phyloP scores from a whole-genome alignment of 306 rosid genomes.

The Dryas drummondii region DNA sequence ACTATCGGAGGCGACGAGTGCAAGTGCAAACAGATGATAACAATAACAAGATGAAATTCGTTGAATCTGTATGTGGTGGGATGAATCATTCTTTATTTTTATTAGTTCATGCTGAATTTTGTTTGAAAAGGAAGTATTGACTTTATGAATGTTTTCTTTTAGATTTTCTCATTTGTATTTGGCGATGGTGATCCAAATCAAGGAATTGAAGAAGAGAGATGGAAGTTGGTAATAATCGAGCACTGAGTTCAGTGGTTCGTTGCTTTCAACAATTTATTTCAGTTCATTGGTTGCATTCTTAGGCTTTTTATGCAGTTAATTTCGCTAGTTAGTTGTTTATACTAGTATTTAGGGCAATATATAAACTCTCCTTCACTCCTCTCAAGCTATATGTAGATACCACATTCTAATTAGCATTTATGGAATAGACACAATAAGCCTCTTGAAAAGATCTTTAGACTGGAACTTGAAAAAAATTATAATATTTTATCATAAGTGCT shows the following conservation, averaged over 20 bases:
- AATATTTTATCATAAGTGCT: background rate
- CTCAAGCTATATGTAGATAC: background rate
- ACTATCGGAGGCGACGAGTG: constrained; percentile 68
- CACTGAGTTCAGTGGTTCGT: constrained; percentile 88
- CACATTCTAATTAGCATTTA: background rate
- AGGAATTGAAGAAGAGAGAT: constrained; percentile 99
- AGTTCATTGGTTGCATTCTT: constrained; percentile 18
- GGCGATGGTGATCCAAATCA: constrained; percentile 99
- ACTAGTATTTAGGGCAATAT: background rate
- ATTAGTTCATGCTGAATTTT: constrained; percentile 10
- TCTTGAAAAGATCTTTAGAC: background rate
- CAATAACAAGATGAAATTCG: constrained; percentile 73
- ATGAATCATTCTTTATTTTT: constrained; percentile 21
- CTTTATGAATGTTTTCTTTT: constrained; percentile 24
- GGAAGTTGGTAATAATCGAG: constrained; percentile 99
- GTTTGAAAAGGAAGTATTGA: constrained; percentile 20
- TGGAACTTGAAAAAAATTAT: background rate
- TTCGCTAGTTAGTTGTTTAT: background rate
- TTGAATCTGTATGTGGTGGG: constrained; percentile 79
- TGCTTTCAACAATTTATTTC: constrained; percentile 47
- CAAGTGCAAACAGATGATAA: constrained; percentile 64
- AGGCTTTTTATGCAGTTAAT: constrained; percentile 7
- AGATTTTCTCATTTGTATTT: constrained; percentile 96
- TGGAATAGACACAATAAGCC: background rate
- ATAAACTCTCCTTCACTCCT: background rate